Conservation (phyloP, 2,329 filamentous ascomycete species). For the Xylariaceae sp. region DNA sequence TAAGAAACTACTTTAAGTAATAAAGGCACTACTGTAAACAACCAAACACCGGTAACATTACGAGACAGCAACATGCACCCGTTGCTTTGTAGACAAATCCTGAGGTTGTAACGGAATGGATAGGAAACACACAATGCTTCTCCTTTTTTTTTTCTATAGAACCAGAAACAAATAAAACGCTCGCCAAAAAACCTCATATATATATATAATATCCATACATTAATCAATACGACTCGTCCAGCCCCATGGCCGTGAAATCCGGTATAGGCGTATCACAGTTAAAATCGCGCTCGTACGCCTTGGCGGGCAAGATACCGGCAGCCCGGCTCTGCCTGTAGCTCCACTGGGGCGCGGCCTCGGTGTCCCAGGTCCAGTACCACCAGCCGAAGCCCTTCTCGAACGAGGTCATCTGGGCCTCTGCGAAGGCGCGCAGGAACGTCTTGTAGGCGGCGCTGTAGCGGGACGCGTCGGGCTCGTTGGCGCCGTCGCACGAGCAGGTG, state of each 20-base stretch:
- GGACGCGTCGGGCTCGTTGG: slow-evolving; percentile 68
- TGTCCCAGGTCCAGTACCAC: slow-evolving; percentile 99
- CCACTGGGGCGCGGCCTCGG: slow-evolving; percentile 82
- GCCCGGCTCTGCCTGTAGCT: slow-evolving; percentile 77
- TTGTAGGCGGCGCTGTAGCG: slow-evolving; percentile 72
- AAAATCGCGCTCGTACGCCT: slow-evolving; percentile 67
- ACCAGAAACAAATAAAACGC: too few relatives aligned
- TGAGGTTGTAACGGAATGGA: too few relatives aligned
- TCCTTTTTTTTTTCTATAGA: too few relatives aligned
- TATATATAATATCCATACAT: background rate
- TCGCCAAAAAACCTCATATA: too few relatives aligned
- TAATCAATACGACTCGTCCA: slow-evolving; percentile 37
- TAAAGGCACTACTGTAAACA: too few relatives aligned
- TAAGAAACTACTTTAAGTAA: too few relatives aligned
- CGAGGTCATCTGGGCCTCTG: slow-evolving; percentile 89
- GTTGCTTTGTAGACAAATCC: too few relatives aligned
- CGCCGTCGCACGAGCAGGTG: slow-evolving; percentile 71
- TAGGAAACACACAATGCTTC: too few relatives aligned
- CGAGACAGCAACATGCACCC: too few relatives aligned
- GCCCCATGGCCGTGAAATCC: slow-evolving; percentile 39
- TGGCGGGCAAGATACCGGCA: slow-evolving; percentile 72
- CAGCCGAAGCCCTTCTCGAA: slow-evolving; percentile 94
- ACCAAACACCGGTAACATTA: too few relatives aligned
- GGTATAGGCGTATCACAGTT: slow-evolving; percentile 58
- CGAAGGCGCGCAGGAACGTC: slow-evolving; percentile 80